phyloP scores from a whole-genome alignment of 164 flowering plant genomes.

The Vitis rotundifolia region DNA sequence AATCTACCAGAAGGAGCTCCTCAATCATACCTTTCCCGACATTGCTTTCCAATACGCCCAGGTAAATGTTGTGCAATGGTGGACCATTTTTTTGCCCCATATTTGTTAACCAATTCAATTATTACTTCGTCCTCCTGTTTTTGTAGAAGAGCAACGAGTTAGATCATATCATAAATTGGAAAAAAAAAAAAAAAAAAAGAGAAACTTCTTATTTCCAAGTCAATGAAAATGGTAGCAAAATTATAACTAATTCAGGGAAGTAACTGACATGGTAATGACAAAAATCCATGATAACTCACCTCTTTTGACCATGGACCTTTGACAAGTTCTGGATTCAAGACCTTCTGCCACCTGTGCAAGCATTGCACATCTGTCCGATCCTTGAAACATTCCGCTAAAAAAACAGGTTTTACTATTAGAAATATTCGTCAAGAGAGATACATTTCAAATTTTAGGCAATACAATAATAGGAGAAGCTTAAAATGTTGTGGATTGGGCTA shows the following conservation, averaged over 20 bases:
- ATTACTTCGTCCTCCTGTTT: constrained; percentile 66
- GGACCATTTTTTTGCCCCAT: constrained; percentile 77
- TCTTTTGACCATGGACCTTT: constrained; percentile 67
- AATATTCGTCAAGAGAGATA: neutral
- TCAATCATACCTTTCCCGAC: constrained; percentile 59
- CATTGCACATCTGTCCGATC: constrained; percentile 61
- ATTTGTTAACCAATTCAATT: constrained; percentile 49
- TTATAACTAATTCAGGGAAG: neutral
- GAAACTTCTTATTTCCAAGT: neutral
- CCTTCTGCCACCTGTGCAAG: constrained; percentile 64
- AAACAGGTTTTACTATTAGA: constrained; percentile 7
- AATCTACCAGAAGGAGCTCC: neutral
- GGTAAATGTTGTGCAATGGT: constrained; percentile 71
- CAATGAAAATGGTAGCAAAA: neutral
- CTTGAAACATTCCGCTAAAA: constrained; percentile 54
- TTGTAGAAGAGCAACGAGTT: neutral
- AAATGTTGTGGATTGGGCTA: neutral
- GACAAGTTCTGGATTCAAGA: constrained; percentile 55
- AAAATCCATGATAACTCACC: constrained; percentile 21
- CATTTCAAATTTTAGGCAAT: neutral
- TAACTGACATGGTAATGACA: neutral
- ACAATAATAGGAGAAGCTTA: neutral
- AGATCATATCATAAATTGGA: neutral
- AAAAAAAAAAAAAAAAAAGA: neutral
- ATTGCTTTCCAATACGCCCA: constrained; percentile 77